These are phyloP conservation scores for Myriosclerotinia curreyana DNA, from an alignment of 2,329 filamentous ascomycete genomes.

Conservation along the genomic window DNA sequence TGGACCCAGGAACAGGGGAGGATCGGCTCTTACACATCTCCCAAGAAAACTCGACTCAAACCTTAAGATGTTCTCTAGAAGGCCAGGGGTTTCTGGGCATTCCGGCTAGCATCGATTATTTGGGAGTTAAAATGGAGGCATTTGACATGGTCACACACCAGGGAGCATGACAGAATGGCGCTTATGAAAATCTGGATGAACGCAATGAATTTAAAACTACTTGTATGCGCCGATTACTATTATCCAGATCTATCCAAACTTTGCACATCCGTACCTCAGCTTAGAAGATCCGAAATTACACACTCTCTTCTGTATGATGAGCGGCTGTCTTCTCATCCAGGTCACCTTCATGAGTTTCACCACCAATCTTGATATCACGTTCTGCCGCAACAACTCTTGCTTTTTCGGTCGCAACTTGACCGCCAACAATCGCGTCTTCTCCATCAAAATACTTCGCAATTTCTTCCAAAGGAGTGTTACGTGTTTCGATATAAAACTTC, in stretches of 20 bases:
- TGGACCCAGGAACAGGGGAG: not conserved
- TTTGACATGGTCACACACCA: not conserved
- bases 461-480: constrained; percentile 46
- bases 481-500: constrained; percentile 44
- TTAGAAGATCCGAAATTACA: not conserved
- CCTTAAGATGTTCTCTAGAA: not conserved
- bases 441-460: constrained; percentile 47
- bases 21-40: no score
- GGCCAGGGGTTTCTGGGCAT: not conserved
- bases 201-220: not conserved
- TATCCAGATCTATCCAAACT: not conserved
- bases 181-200: not conserved
- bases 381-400: constrained; percentile 18
- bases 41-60: not conserved
- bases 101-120: not conserved
- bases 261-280: not conserved
- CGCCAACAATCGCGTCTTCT: constrained; percentile 39
- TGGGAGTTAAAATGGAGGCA: not conserved
- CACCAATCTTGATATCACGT: constrained; percentile 16
- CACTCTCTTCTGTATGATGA: constrained; percentile 13
- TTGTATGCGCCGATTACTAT: constrained; percentile 4
- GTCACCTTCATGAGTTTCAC: constrained; percentile 7
- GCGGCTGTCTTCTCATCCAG: constrained; percentile 17
- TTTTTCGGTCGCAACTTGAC: constrained; percentile 24
- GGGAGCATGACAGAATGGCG: not conserved